Evolutionary conservation across 2,329 filamentous ascomycete genomes (phyloP).

Genomic region (Hypoxylon sp.): DNA sequence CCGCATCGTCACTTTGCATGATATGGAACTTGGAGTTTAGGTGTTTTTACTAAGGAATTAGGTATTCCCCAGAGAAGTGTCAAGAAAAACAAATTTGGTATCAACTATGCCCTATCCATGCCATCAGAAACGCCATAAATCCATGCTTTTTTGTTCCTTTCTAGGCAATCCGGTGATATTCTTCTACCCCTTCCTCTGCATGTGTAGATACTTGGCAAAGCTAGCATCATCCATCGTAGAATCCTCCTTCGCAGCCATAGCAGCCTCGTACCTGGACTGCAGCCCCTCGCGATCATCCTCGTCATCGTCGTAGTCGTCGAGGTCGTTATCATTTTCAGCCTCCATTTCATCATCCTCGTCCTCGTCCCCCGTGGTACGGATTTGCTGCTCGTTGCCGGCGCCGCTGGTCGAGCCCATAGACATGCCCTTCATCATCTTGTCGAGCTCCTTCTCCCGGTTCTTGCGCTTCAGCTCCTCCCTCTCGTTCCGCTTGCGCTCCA

Average conservation of each 20-base stretch:
- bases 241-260: slow-evolving; percentile 70
- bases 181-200: slow-evolving; percentile 51
- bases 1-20: slow-evolving; percentile 5
- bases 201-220: slow-evolving; percentile 70
- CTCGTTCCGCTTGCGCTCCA: slow-evolving; percentile 81
- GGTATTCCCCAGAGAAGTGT: slow-evolving; percentile 3
- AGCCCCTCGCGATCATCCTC: slow-evolving; percentile 74
- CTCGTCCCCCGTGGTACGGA: slow-evolving; percentile 62
- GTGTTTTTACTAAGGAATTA: slow-evolving; percentile 36
- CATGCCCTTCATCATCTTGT: slow-evolving; percentile 96
- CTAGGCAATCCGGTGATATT: slow-evolving; percentile 1
- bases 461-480: slow-evolving; percentile 80
- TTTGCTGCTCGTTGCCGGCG: slow-evolving; percentile 53
- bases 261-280: slow-evolving; percentile 80
- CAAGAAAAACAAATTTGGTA: slow-evolving; percentile 42
- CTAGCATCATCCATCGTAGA: slow-evolving; percentile 67
- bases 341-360: slow-evolving; percentile 67
- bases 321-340: slow-evolving; percentile 67
- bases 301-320: slow-evolving; percentile 67
- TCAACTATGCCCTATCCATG: slow-evolving; percentile 37
- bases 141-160: slow-evolving; percentile 4
- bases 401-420: slow-evolving; percentile 54
- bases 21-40: slow-evolving; percentile 36
- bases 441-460: slow-evolving; percentile 82
- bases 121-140: slow-evolving; percentile 21